Base-by-base conservation (phyloP, 371 early-diverging fungal genomes). In the Enterospora canceri region DNA sequence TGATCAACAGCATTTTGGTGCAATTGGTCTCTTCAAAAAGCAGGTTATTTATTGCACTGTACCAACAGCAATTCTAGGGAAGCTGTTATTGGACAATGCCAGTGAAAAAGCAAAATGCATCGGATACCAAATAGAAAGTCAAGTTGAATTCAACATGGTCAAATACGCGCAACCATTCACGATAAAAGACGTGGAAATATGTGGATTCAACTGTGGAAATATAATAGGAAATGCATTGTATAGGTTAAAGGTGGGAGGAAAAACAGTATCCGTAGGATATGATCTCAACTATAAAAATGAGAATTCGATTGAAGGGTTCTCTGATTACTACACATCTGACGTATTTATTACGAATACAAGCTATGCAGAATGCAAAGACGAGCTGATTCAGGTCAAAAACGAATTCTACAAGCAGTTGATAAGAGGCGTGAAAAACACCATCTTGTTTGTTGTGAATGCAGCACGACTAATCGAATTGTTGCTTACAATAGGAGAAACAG, bases 221-320 rank as follows among this genome's bases (percentile, higher is more conserved):
- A 87, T 92, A 0, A 82, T 95, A 55, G 98, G 98, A 72, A 96
- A 94, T 46, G 87, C 92, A 0, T 82, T 96, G 29, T 97, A 92
- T 93, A 90, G 88, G 71, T 90, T 97, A 58, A 85, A 85, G 64
- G 90, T 89, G 72, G 91, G 88, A 58, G 85, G 88, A 3, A 91
- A 94, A 62, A 86, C 87, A 23, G 88, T 96, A 67, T 82, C 94
- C 0, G 90, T 96, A 73, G 91, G 91, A 0, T 90, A 91, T 28
- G 90, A 93, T 74, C 88, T 88, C 73, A 95, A 94, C 76, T 92
- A 94, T 79, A 83, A 87, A 65, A 89, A 87, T 73, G 96, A 94
- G 81, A 82, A 85, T 34, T 78, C 73, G 63, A 49, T 82, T 18
- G 73, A 78, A 70, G 89, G 89, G 30, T 83, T 82, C n/a, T 83